Percentiles rank a stretch among this genome's conserved stretches.
These are phyloP conservation scores for Ophiocordyceps robertsii DNA, from an alignment of 2,329 filamentous ascomycete genomes.

Conservation along the genomic window DNA sequence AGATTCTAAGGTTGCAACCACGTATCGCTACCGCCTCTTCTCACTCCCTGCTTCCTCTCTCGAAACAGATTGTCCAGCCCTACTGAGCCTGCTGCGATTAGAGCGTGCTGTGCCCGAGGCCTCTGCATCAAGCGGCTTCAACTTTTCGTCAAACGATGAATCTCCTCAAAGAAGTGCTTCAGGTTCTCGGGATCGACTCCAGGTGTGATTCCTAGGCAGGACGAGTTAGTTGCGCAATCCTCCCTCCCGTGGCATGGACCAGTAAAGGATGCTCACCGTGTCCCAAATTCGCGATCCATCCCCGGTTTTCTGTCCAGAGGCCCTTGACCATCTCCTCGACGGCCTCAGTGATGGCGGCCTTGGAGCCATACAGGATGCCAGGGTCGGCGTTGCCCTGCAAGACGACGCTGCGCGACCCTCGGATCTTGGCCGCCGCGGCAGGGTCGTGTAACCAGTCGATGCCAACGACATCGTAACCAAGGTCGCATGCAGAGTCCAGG, in stretches of 20 bases:
- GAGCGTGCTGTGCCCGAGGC: too few relatives aligned
- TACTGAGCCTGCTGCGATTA: too few relatives aligned
- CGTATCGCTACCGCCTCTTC: too few relatives aligned
- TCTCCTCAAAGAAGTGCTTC: conserved; percentile 86
- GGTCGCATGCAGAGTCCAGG: conserved; percentile 71
- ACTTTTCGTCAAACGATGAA: conserved; percentile 55
- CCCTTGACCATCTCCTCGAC: conserved; percentile 81
- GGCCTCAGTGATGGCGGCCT: conserved; percentile 64
- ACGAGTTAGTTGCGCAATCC: not conserved
- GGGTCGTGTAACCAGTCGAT: conserved; percentile 93
- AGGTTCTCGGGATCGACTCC: conserved; percentile 88
- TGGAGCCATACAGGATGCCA: conserved; percentile 78
- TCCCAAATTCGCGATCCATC: conserved; percentile 94
- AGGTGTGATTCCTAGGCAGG: conserved; percentile 65
- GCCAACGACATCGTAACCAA: conserved; percentile 87
- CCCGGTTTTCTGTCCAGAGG: conserved; percentile 67
- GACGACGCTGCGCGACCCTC: conserved; percentile 59
- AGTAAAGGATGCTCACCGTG: conserved; percentile 52
- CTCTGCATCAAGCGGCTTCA: conserved; percentile 4
- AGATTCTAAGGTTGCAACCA: too few relatives aligned
- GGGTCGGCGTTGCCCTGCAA: conserved; percentile 95
- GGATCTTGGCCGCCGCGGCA: conserved; percentile 66
- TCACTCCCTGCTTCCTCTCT: too few relatives aligned
- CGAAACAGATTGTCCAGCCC: too few relatives aligned
- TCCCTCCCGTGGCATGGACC: not conserved